These are phyloP conservation scores for Alternaria conjuncta DNA, from an alignment of 2,329 filamentous ascomycete genomes.

Conservation along the genomic window DNA sequence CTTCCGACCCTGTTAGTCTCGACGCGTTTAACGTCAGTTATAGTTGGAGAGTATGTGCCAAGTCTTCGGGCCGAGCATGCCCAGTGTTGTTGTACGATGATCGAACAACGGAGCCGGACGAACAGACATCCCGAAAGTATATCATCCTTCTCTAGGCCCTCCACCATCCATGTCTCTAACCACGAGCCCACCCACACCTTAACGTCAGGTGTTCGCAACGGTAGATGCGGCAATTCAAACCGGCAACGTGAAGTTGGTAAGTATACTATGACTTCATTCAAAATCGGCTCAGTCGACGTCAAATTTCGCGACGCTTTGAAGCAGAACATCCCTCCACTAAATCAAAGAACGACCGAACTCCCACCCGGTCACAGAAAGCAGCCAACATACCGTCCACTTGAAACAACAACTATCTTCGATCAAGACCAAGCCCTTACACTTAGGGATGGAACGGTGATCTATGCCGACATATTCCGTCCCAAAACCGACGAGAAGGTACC, in stretches of 20 bases:
- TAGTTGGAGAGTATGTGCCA: background rate
- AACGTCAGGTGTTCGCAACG: background rate
- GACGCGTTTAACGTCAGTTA: background rate
- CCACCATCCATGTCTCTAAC: background rate
- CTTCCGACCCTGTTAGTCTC: background rate
- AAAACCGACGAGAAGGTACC: slow-evolving; percentile 42
- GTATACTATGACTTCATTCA: background rate
- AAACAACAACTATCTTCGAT: background rate
- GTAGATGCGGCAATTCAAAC: background rate
- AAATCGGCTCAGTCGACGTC: background rate
- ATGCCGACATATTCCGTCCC: slow-evolving; percentile 17
- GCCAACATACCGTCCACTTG: background rate
- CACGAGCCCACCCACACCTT: background rate
- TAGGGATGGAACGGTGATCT: slow-evolving; percentile 7
- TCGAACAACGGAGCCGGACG: background rate
- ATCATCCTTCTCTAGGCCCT: background rate
- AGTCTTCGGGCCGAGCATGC: background rate
- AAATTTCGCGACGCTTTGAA: background rate
- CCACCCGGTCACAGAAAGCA: background rate
- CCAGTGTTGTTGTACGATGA: background rate
- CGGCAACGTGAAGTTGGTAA: background rate
- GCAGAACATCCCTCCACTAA: background rate
- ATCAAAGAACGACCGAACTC: background rate
- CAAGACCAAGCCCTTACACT: background rate
- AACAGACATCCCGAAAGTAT: background rate